These are phyloP conservation scores for Phytophthora europaea DNA, from an alignment of 352 stramenopile genomes.

Conservation along the genomic window DNA sequence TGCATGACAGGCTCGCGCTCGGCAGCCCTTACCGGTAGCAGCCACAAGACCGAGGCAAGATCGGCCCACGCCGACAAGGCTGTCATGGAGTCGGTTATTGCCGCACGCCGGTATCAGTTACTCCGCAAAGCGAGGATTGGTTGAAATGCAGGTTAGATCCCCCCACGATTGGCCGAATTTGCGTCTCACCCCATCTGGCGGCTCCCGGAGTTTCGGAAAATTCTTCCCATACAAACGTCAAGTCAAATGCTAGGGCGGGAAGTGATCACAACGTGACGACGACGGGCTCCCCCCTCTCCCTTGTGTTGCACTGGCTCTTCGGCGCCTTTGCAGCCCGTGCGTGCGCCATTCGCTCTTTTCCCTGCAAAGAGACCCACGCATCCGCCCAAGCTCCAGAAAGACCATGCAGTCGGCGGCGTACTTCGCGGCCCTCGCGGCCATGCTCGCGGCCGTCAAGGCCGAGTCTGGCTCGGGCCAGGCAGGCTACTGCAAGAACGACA, in stretches of 20 bases:
- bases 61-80: neutral
- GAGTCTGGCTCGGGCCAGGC: constrained; percentile 56
- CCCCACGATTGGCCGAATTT: constrained; percentile 14
- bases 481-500: constrained; percentile 71
- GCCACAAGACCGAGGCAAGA: neutral
- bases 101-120: constrained; percentile 15
- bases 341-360: constrained; percentile 54
- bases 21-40: neutral
- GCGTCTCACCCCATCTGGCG: constrained; percentile 16
- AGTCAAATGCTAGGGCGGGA: constrained; percentile 4
- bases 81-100: neutral
- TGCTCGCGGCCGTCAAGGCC: constrained; percentile 38
- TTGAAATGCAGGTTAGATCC: constrained; percentile 1
- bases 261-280: constrained; percentile 22
- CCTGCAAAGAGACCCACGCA: constrained; percentile 36
- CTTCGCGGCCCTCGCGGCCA: constrained; percentile 35
- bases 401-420: constrained; percentile 44
- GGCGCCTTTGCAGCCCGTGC: neutral
- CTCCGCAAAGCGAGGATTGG: constrained; percentile 1
- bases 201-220: constrained; percentile 18
- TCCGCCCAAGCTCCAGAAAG: neutral
- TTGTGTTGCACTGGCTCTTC: constrained; percentile 18
- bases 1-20: neutral
- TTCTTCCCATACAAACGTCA: constrained; percentile 33
- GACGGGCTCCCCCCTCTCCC: constrained; percentile 25